These are phyloP conservation scores for Suillus bovinus DNA, from an alignment of 768 basidiomycete species.

Conservation along the genomic window DNA sequence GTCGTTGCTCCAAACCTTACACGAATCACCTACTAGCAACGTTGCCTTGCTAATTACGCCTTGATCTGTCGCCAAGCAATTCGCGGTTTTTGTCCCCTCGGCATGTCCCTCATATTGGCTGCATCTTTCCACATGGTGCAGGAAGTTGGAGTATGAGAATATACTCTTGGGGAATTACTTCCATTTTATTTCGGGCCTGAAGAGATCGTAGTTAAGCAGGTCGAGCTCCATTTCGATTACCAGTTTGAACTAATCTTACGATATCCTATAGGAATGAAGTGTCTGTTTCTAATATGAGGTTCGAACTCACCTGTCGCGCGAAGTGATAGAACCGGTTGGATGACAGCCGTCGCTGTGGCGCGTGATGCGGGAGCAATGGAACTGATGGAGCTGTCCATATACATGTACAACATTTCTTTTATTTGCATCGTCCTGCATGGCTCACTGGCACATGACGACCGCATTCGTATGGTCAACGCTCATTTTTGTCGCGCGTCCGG, in stretches of 20 bases:
- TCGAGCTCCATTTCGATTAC: background rate
- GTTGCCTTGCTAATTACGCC: conserved; percentile 70
- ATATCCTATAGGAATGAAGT: background rate
- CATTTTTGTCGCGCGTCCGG: conserved; percentile 28
- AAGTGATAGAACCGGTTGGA: background rate
- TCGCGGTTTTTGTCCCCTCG: conserved; percentile 77
- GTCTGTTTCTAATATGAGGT: background rate
- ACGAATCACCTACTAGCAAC: conserved; percentile 48
- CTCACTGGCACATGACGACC: conserved; percentile 26
- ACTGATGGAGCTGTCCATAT: background rate
- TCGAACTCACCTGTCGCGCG: background rate
- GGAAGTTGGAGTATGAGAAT: conserved; percentile 50
- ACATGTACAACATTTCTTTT: background rate
- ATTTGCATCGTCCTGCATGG: conserved; percentile 24
- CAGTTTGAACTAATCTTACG: background rate
- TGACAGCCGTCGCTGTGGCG: background rate
- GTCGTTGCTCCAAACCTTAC: background rate
- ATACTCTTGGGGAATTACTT: conserved; percentile 71
- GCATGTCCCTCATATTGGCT: conserved; percentile 72
- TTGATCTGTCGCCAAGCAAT: conserved; percentile 89
- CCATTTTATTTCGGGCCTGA: conserved; percentile 91
- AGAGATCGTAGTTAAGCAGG: conserved; percentile 2
- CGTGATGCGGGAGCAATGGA: background rate
- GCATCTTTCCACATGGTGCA: conserved; percentile 59
- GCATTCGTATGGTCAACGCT: conserved; percentile 27